phyloP scores from a whole-genome alignment of 352 stramenopile genomes.

The Pythium dissimile region DNA sequence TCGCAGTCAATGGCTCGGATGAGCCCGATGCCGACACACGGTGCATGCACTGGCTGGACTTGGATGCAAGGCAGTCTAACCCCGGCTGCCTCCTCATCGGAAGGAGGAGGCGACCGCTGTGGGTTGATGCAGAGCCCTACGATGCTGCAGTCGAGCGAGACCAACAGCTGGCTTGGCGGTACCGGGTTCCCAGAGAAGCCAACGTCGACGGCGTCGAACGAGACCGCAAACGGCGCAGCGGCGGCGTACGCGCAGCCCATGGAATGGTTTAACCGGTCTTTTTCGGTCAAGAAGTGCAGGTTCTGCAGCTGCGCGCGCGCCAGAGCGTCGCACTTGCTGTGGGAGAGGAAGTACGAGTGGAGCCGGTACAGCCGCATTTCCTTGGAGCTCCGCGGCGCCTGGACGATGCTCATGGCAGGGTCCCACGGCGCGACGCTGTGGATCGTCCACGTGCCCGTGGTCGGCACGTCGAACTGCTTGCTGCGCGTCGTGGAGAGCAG shows the following conservation, averaged over 20 bases:
- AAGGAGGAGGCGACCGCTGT: neutral
- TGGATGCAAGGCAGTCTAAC: conserved; percentile 53
- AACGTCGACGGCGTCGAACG: conserved; percentile 59
- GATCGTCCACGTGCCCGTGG: conserved; percentile 40
- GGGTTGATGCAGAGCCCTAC: conserved; percentile 73
- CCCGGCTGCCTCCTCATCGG: neutral
- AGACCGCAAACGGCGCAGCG: conserved; percentile 45
- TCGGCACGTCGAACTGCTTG: conserved; percentile 81
- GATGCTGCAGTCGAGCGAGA: conserved; percentile 65
- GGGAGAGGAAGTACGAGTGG: conserved; percentile 76
- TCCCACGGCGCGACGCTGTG: conserved; percentile 69
- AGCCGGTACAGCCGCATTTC: conserved; percentile 78
- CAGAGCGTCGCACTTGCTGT: conserved; percentile 26
- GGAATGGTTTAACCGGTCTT: conserved; percentile 52
- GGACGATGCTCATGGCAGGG: conserved; percentile 42
- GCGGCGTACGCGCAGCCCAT: conserved; percentile 50
- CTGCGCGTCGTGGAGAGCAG: conserved; percentile 88
- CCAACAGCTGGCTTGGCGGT: conserved; percentile 68
- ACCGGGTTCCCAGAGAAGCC: conserved; percentile 56
- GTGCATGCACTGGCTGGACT: conserved; percentile 44
- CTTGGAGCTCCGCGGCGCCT: conserved; percentile 72
- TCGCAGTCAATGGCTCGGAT: conserved; percentile 57
- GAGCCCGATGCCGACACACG: conserved; percentile 65
- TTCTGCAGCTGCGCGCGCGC: conserved; percentile 51
- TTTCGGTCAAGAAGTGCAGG: conserved; percentile 65